Conservation (phyloP, 1,284 basidiomycete genomes). For the Cryptococcus hybrid region DNA sequence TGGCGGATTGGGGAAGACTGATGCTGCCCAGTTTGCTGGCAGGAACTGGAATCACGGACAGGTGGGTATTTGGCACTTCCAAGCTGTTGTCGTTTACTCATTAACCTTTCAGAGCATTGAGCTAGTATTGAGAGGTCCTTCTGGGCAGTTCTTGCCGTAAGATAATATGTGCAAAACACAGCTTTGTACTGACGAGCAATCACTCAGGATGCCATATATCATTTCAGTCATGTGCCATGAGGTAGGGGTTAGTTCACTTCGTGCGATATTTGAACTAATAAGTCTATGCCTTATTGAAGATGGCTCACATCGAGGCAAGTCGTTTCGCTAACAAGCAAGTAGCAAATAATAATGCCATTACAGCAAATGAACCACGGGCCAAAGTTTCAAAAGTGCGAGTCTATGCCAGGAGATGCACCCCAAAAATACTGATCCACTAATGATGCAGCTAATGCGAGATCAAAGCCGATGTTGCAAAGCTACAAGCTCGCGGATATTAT, state of each 20-base stretch:
- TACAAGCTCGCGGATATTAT: conserved; percentile 43
- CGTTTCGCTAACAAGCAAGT: no score
- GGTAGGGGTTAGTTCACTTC: conserved; percentile 14
- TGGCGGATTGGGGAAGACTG: neutral
- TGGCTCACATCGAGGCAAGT: conserved; percentile 47
- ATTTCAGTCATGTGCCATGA: conserved; percentile 50
- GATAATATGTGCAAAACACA: neutral
- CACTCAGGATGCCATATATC: conserved; percentile 33
- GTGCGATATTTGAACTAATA: neutral
- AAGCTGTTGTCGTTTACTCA: neutral
- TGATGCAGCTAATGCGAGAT: conserved; percentile 37
- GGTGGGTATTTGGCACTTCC: conserved; percentile 16
- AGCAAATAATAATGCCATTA: no score
- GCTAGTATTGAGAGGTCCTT: conserved; percentile 46
- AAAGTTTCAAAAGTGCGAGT: conserved; percentile 40
- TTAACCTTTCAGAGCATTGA: conserved; percentile 35
- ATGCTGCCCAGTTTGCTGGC: conserved; percentile 38
- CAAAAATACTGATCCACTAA: conserved; percentile 4
- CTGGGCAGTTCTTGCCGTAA: conserved; percentile 45
- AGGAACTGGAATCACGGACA: conserved; percentile 52
- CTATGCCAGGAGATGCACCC: neutral
- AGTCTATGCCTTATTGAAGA: conserved; percentile 17
- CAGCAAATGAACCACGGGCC: conserved; percentile 51
- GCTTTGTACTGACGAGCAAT: neutral
- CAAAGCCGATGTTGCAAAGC: conserved; percentile 36